Evolutionary conservation across 306 rosid species (phyloP).

Genomic region (Hylodesmum podocarpum): DNA sequence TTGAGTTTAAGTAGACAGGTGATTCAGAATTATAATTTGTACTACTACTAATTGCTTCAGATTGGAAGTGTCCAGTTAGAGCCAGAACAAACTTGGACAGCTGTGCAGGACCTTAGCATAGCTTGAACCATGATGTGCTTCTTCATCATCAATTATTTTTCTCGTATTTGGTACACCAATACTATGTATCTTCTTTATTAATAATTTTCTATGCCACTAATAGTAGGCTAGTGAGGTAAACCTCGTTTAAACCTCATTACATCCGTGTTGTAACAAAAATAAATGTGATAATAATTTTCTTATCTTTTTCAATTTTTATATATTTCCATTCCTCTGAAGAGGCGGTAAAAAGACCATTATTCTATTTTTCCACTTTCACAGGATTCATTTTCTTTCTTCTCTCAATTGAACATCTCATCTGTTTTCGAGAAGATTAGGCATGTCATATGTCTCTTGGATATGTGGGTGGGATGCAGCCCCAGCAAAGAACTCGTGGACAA

Average conservation of each 20-base stretch:
- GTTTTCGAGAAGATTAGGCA: slow-evolving; percentile 31
- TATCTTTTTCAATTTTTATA: not conserved
- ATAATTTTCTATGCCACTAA: slow-evolving; percentile 28
- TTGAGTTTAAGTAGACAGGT: slow-evolving; percentile 17
- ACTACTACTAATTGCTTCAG: slow-evolving; percentile 48
- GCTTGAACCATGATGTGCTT: slow-evolving; percentile 45
- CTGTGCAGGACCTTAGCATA: slow-evolving; percentile 72
- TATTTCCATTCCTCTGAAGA: not conserved
- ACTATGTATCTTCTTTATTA: slow-evolving; percentile 32
- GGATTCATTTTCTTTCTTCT: not conserved
- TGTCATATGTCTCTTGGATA: slow-evolving; percentile 38
- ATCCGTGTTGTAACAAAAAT: slow-evolving; percentile 1
- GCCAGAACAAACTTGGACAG: slow-evolving; percentile 89
- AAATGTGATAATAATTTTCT: not conserved
- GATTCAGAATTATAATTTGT: slow-evolving; percentile 27
- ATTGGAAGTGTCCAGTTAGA: slow-evolving; percentile 66
- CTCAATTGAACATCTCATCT: not conserved
- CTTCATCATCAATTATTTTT: slow-evolving; percentile 11
- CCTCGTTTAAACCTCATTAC: slow-evolving; percentile 14
- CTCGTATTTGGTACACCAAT: not conserved
- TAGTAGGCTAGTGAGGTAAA: slow-evolving; percentile 15
- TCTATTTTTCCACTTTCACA: not conserved
- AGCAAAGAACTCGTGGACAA: slow-evolving; percentile 52
- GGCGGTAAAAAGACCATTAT: not conserved
- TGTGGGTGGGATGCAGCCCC: slow-evolving; percentile 43